Base-by-base conservation (phyloP, 2,329 filamentous ascomycete species). In the Emergomyces pasteurianus region DNA sequence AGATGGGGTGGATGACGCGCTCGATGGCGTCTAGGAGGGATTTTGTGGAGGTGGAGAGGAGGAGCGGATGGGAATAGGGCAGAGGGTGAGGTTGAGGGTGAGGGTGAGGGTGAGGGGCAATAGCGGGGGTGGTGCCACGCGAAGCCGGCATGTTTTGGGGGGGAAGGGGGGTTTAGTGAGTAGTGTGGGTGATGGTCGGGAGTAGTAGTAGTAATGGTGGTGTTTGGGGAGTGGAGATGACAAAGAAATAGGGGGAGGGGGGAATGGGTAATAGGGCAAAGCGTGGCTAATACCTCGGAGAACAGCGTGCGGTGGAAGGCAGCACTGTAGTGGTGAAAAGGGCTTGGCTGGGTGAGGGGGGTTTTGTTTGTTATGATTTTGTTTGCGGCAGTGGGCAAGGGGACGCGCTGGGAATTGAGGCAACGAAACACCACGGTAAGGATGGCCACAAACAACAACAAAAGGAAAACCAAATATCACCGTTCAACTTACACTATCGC, bases 401-500 rank as follows among this genome's bases (percentile, higher is more conserved):
- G 53, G 34, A 42, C 12, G 23, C 31, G 50, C 23, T 26, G 28
- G 23, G 23, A 14, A 34, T 2, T 18, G 52, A 34, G 49, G 31
- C 28, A 34, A 16, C 53, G 31, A 47, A 34, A 34, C 14, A 34
- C 12, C 21, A 36, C 23, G 10, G 26, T 10, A 21, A 36, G 10
- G 2, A 36, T 43, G 57, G 61, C 60, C 54, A 65, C 36, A 28
- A 21, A 14, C 34, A 55, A 14, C 14, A 7, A 4, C 52, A 55
- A 12, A 26, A 21, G 6, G 3, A 14, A 54, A 6, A 36, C n/a
- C 43, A 28, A 61, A 60, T 7, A 28, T 23, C 43, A 47, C 5
- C 8, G 43, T 10, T 31, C 54, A 60, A 79, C 88, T 82, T 86
- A 95, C 90, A 72, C 85, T 86, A 73, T 95, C 90, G 69, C 90